Base-by-base conservation (phyloP, 73 alveolate genomes). In the Tetrahymena malaccensis region DNA sequence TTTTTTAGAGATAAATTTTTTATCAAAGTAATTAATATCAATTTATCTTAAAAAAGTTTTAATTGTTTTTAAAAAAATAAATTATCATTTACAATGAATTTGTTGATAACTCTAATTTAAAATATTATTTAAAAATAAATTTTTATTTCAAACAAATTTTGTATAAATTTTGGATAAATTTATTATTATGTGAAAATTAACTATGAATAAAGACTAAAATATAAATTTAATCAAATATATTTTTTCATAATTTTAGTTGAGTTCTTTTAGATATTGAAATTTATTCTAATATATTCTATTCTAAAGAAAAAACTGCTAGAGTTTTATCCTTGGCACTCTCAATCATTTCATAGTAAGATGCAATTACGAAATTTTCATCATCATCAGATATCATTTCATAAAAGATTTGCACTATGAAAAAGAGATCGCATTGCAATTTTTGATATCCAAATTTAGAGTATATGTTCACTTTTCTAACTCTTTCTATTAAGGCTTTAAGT, bases 311-410 rank as follows among this genome's bases (percentile, higher is more conserved):
- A 22, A 70, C 34, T 70, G 17, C 89, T 70, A 70, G 25, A 22
- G 89, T 70, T 0, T 70, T 70, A 33, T 70, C 89, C 37, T 70
- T 70, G 5, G 96, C 96, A 85, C 96, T 85, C 31, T 94, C 96
- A 19, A 94, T 85, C 43, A 94, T 94, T 33, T 85, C 96, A 43
- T 38, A 43, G 40, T 94, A 94, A 38, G 93, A 84, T 84, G 95
- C 96, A 22, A 85, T 50, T 11, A 94, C 93, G 33, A 94, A 85
- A 22, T 94, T 94, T 85, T 94, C 96, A 35, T 94, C 96, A 85
- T 94, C 95, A 11, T 83, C 96, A 40, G 95, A 84, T 37, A 94
- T 94, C 85, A 94, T 38, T 43, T 94, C 96, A 84, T 94, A 94
- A 31, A 85, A 34, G 31, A 94, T 44, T 85, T 94, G 40, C 55